Conservation (phyloP, 2,329 filamentous ascomycete genomes). For the Trichoderma brevicompactum region DNA sequence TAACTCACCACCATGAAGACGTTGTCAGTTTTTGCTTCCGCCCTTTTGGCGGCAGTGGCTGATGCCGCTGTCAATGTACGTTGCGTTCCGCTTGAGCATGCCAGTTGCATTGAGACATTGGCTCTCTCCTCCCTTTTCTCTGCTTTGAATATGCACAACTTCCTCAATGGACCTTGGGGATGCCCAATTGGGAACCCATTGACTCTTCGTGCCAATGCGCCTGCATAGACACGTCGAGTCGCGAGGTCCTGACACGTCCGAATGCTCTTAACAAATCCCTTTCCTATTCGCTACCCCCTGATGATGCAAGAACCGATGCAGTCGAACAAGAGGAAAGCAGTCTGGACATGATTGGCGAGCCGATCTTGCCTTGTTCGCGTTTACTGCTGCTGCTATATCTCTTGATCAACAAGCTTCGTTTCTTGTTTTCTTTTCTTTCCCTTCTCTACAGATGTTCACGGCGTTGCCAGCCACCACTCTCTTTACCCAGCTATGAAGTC, state of each 20-base stretch:
- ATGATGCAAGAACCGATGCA: not conserved
- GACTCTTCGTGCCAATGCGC: conserved; percentile 9
- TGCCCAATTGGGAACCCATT: not conserved
- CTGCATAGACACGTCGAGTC: conserved; percentile 12
- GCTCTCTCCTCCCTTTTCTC: not conserved
- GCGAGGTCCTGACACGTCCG: conserved; percentile 2
- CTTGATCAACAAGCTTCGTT: not conserved
- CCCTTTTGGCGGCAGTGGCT: conserved; percentile 39
- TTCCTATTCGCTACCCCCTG: not conserved
- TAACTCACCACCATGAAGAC: conserved; percentile 42
- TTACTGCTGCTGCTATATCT: conserved; percentile 10
- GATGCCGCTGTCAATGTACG: conserved; percentile 36
- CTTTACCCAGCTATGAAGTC: conserved; percentile 14
- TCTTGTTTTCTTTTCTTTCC: not conserved
- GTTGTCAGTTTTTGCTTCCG: conserved; percentile 39
- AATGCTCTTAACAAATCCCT: not conserved
- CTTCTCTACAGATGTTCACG: not conserved
- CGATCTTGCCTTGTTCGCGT: not conserved
- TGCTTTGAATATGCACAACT: conserved; percentile 1
- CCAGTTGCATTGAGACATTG: conserved; percentile 18
- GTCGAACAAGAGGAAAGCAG: conserved; percentile 3
- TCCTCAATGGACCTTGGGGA: conserved; percentile 1
- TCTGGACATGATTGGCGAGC: not conserved
- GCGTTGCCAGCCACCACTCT: not conserved
- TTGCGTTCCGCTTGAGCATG: conserved; percentile 10